These are phyloP conservation scores for Spirogloea muscicola DNA, from an alignment of 139 green algal genomes.

Conservation along the genomic window DNA sequence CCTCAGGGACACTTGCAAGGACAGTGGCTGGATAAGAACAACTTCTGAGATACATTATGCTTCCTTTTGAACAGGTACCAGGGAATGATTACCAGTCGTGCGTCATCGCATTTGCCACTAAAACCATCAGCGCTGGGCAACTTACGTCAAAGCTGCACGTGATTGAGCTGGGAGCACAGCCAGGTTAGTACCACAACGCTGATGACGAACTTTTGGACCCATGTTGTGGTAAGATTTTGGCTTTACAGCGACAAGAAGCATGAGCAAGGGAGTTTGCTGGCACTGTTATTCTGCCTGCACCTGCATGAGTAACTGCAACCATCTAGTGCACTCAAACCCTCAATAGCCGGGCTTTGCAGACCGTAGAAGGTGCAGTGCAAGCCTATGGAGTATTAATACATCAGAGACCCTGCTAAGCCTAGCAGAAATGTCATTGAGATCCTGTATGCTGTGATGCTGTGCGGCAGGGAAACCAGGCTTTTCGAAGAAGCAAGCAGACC, in stretches of 20 bases:
- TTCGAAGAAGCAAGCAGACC: conserved; percentile 84
- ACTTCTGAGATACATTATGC: background rate
- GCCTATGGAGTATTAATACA: background rate
- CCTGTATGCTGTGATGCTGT: conserved; percentile 45
- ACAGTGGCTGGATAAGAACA: too few relatives aligned
- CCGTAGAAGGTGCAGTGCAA: background rate
- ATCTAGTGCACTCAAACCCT: background rate
- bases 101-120: conserved; percentile 95
- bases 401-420: background rate
- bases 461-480: conserved; percentile 48
- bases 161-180: conserved; percentile 88
- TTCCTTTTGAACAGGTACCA: conserved; percentile 17
- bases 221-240: conserved; percentile 3
- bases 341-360: background rate
- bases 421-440: background rate
- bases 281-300: background rate
- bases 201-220: conserved; percentile 6
- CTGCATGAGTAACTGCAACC: background rate
- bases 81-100: conserved; percentile 58
- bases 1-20: too few relatives aligned
- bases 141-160: conserved; percentile 95
- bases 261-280: background rate
- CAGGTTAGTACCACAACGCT: conserved; percentile 57
- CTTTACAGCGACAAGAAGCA: background rate
- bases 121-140: conserved; percentile 78